Conservation (phyloP, 495 filamentous ascomycete species). For the Lasiosphaeria ovina region DNA sequence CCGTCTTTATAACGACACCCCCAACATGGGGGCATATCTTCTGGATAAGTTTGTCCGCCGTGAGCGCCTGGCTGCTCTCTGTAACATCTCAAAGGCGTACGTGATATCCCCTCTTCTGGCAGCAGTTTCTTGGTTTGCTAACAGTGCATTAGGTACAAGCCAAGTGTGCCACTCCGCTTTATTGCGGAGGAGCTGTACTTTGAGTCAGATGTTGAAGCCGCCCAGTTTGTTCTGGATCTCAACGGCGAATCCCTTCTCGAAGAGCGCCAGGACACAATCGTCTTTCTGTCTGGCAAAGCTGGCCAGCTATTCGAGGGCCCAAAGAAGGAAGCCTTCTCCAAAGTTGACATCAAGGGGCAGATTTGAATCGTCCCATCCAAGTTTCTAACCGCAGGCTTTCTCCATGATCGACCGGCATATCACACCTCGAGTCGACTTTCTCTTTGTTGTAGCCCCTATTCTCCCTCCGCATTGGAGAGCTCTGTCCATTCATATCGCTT, state of each 20-base stretch:
- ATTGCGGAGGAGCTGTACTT: constrained; percentile 95
- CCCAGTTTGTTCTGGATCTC: constrained; percentile 81
- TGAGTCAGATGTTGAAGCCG: constrained; percentile 85
- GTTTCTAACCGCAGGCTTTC: constrained; percentile 20
- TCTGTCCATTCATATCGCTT: background rate
- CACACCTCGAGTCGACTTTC: background rate
- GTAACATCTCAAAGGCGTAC: constrained; percentile 89
- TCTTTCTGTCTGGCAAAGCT: constrained; percentile 74
- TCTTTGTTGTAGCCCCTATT: constrained; percentile 2
- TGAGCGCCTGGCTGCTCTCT: constrained; percentile 85
- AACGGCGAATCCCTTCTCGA: constrained; percentile 72
- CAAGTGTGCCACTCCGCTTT: constrained; percentile 82
- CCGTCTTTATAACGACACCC: constrained; percentile 87
- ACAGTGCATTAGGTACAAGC: constrained; percentile 71
- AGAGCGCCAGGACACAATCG: constrained; percentile 69
- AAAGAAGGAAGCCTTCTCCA: constrained; percentile 68
- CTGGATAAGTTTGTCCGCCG: constrained; percentile 98
- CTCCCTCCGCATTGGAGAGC: background rate
- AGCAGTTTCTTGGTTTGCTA: constrained; percentile 25
- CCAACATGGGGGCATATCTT: constrained; percentile 96
- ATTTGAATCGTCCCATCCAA: constrained; percentile 55
- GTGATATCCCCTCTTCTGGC: background rate
- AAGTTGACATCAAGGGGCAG: constrained; percentile 96
- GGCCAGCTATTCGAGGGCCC: constrained; percentile 68
- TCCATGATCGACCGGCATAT: constrained; percentile 4